These are phyloP conservation scores for Urtica urens DNA, from an alignment of 306 rosid species.

Conservation along the genomic window DNA sequence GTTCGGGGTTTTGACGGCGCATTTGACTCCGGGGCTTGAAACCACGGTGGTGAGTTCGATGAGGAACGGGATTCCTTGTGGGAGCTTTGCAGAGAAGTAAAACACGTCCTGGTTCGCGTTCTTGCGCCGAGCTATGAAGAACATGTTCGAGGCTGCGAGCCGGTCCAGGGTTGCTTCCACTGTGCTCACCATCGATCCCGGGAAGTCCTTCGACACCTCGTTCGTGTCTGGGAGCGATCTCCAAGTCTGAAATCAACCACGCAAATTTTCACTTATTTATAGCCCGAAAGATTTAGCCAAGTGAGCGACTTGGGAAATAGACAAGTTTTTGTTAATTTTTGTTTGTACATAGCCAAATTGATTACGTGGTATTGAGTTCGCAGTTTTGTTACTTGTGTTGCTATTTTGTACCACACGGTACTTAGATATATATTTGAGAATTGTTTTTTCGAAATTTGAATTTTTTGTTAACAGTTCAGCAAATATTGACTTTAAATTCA, in stretches of 20 bases:
- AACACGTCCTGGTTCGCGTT: constrained; percentile 90
- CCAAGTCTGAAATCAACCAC: constrained; percentile 80
- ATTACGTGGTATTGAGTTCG: too few species aligned
- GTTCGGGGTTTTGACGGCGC: constrained; percentile 89
- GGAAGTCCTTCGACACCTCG: constrained; percentile 79
- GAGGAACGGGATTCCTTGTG: constrained; percentile 67
- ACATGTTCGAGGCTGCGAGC: constrained; percentile 63
- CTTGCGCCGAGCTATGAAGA: constrained; percentile 86
- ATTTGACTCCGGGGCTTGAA: constrained; percentile 70
- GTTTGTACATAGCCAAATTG: too few species aligned
- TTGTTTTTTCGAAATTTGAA: too few species aligned
- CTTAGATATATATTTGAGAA: too few species aligned
- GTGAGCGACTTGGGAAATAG: too few species aligned
- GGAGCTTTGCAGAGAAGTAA: constrained; percentile 81
- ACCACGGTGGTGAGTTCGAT: constrained; percentile 63
- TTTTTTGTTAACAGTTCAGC: too few species aligned
- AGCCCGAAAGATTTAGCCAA: too few species aligned
- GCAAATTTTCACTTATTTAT: constrained; percentile 8
- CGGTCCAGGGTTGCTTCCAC: constrained; percentile 60
- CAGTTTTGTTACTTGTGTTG: too few species aligned
- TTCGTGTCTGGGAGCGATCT: constrained; percentile 95
- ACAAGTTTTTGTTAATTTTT: too few species aligned
- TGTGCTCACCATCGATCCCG: constrained; percentile 36
- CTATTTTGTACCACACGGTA: too few species aligned
- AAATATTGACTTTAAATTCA: too few species aligned